Evolutionary conservation across 345 rosid genomes (phyloP).

Genomic region (Camelina hispida): DNA sequence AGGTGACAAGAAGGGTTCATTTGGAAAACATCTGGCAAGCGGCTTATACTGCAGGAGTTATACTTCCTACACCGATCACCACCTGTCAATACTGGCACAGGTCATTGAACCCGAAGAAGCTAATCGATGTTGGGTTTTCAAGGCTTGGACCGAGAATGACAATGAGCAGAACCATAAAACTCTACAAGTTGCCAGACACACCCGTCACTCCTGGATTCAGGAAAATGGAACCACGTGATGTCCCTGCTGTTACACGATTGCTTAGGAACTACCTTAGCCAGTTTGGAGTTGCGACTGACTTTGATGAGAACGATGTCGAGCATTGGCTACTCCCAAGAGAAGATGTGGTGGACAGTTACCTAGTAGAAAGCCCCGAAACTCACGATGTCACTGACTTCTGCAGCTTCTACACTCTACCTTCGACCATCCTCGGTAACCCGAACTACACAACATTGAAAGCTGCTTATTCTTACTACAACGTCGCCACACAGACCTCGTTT

Average conservation of each 20-base stretch:
- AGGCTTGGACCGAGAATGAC: slow-evolving; percentile 95
- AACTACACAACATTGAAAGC: slow-evolving; percentile 77
- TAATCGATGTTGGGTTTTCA: slow-evolving; percentile 94
- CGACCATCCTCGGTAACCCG: slow-evolving; percentile 87
- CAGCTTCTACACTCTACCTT: slow-evolving; percentile 96
- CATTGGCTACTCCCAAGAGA: slow-evolving; percentile 93
- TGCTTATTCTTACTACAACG: slow-evolving; percentile 95
- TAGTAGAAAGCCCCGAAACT: slow-evolving; percentile 86
- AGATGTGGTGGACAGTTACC: slow-evolving; percentile 76
- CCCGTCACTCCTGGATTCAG: slow-evolving; percentile 85
- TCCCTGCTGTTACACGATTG: slow-evolving; percentile 84
- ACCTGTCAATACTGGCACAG: slow-evolving; percentile 98
- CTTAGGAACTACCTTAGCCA: slow-evolving; percentile 72
- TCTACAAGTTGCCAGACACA: slow-evolving; percentile 81
- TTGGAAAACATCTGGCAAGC: slow-evolving; percentile 97
- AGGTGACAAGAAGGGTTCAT: slow-evolving; percentile 90
- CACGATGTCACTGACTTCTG: slow-evolving; percentile 91
- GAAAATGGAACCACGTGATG: slow-evolving; percentile 83
- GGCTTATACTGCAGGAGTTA: slow-evolving; percentile 90
- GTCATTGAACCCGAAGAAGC: slow-evolving; percentile 95
- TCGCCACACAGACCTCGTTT: slow-evolving; percentile 76
- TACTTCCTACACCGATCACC: slow-evolving; percentile 88
- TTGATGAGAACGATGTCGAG: slow-evolving; percentile 83
- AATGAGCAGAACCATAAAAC: slow-evolving; percentile 92
- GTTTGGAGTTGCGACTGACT: slow-evolving; percentile 85